Base-by-base conservation (phyloP, 345 rosid species). In the Moringa oleifera region DNA sequence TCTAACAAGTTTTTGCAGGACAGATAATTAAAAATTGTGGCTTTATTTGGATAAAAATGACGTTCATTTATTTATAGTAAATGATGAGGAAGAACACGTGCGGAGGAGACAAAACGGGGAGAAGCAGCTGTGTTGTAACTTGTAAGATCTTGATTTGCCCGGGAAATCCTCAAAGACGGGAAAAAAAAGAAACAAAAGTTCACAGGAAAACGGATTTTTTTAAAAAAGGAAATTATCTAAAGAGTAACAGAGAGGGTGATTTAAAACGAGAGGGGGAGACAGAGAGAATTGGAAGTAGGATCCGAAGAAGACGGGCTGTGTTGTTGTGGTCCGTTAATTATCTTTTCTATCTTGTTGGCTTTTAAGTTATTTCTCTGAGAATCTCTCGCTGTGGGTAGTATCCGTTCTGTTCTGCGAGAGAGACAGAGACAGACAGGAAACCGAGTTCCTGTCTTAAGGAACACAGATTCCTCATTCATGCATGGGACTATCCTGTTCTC, bases 301-400 rank as follows among this genome's bases (percentile, higher is more conserved):
- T 76, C 81, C 81, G 62, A 66, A 57, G 58, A 66, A 68, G 64
- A 25, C 75, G 85, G 47, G 24, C 71, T 62, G 54, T 69, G 71
- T 23, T 73, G 8, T 41, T 63, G 65, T 73, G 46, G 20, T 59
- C 69, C 61, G 37, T 53, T 28, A 0, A 20, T 36, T 13, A 57
- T 33, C 23, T 31, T 68, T 22, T 68, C 6, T n/a, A 20, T 24
- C 11, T 25, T n/a, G 49, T 46, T 56, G 10, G 21, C 15, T 25
- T 23, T 16, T 4, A 33, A 60, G 51, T 20, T 45, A 13, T 8
- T 11, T 50, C 25, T 18, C 28, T 62, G 12, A 6, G 0, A 0
- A 2, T 51, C 22, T 18, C 23, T 22, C 57, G 13, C 62, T 61
- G 47, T 47, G 19, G 7, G 18, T 15, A 4, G 3, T 20, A 21